Conservation (phyloP, 768 basidiomycete genomes). For the Rhizopogon roseolus region DNA sequence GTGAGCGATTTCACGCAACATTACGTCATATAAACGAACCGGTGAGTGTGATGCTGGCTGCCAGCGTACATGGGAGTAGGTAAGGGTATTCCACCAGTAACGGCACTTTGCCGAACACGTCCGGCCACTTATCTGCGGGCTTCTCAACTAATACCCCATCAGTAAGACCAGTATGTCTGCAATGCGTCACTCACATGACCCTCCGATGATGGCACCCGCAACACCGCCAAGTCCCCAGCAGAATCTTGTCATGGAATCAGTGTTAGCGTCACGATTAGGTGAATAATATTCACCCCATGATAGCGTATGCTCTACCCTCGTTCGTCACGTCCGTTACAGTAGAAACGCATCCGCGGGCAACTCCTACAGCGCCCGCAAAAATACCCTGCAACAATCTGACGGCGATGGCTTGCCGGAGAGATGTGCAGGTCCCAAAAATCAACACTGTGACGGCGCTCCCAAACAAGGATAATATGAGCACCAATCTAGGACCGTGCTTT, state of each 20-base stretch:
- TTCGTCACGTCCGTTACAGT: constrained; percentile 89
- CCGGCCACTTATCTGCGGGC: constrained; percentile 85
- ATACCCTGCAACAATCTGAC: constrained; percentile 88
- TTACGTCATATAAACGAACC: constrained; percentile 37
- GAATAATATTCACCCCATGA: constrained; percentile 58
- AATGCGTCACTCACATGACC: constrained; percentile 53
- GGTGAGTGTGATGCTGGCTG: constrained; percentile 67
- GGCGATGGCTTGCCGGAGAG: constrained; percentile 74
- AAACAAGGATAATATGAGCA: constrained; percentile 79
- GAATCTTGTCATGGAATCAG: constrained; percentile 45
- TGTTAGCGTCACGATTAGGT: neutral
- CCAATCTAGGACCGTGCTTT: constrained; percentile 80
- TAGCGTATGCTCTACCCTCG: constrained; percentile 92
- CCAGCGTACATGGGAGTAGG: constrained; percentile 79
- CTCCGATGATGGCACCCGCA: constrained; percentile 81
- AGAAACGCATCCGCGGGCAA: constrained; percentile 84
- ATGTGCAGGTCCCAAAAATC: constrained; percentile 72
- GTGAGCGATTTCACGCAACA: neutral
- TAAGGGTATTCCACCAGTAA: constrained; percentile 85
- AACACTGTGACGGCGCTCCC: constrained; percentile 80
- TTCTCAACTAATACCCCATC: constrained; percentile 57
- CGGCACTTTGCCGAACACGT: constrained; percentile 55
- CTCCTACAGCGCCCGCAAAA: constrained; percentile 92
- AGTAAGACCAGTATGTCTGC: constrained; percentile 3
- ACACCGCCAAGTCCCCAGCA: constrained; percentile 98